Evolutionary conservation across 345 rosid species (phyloP).

Genomic region (Capsella bursapastoris): DNA sequence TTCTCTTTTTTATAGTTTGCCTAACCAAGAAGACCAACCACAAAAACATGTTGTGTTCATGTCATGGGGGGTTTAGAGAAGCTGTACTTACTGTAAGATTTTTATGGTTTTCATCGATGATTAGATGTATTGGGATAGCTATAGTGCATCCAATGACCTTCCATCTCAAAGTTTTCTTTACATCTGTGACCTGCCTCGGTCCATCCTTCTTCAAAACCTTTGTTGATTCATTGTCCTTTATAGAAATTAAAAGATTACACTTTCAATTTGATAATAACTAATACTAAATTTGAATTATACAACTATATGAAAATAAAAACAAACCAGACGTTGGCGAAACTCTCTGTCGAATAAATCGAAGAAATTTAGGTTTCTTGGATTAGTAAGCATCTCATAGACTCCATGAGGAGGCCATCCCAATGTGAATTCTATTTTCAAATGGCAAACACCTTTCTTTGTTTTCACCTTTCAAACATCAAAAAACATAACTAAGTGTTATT

Average conservation of each 20-base stretch:
- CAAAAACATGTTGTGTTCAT: neutral
- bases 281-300: neutral
- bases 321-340: slow-evolving; percentile 20
- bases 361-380: neutral
- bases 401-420: slow-evolving; percentile 27
- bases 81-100: slow-evolving; percentile 56
- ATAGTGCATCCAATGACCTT: slow-evolving; percentile 73
- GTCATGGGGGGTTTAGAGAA: neutral
- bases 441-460: slow-evolving; percentile 7
- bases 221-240: slow-evolving; percentile 66
- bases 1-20: slow-evolving; percentile 74
- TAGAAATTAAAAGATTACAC: neutral
- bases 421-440: slow-evolving; percentile 23
- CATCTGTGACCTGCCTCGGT: slow-evolving; percentile 59
- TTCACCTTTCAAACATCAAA: slow-evolving; percentile 12
- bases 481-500: too few relatives aligned
- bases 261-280: neutral
- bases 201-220: slow-evolving; percentile 48
- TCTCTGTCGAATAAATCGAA: neutral
- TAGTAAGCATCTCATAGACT: slow-evolving; percentile 18
- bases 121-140: slow-evolving; percentile 65
- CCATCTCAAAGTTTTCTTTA: slow-evolving; percentile 61
- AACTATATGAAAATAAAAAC: slow-evolving; percentile 2
- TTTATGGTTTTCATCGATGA: slow-evolving; percentile 72
- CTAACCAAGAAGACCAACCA: slow-evolving; percentile 41